These are phyloP conservation scores for Mediolabrus comicus DNA, from an alignment of 108 stramenopile genomes.

Conservation along the genomic window DNA sequence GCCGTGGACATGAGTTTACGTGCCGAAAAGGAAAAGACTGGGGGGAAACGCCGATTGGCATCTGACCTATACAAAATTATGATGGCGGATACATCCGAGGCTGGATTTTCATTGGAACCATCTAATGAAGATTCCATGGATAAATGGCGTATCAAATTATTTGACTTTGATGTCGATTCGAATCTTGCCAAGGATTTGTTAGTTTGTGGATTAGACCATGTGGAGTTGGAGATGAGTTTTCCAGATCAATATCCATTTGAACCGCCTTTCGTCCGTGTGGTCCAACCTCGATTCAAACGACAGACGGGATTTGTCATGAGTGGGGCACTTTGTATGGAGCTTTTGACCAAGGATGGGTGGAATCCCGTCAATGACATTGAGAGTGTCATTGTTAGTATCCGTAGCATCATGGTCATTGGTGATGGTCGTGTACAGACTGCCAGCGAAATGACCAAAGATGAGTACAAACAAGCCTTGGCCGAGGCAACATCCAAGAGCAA, in stretches of 20 bases:
- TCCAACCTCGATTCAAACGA: constrained; percentile 83
- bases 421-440: constrained; percentile 83
- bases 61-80: constrained; percentile 88
- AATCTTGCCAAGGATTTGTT: constrained; percentile 81
- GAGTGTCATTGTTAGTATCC: constrained; percentile 88
- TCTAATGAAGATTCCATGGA: constrained; percentile 81
- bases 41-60: constrained; percentile 79
- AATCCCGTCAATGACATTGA: constrained; percentile 94
- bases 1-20: constrained; percentile 83
- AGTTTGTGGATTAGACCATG: constrained; percentile 68
- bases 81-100: constrained; percentile 78
- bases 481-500: constrained; percentile 8
- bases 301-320: constrained; percentile 95
- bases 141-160: constrained; percentile 86
- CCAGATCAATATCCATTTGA: constrained; percentile 93
- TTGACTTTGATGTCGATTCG: constrained; percentile 81
- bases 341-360: constrained; percentile 92
- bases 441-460: constrained; percentile 43
- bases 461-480: constrained; percentile 34
- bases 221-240: constrained; percentile 90
- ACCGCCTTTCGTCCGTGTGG: constrained; percentile 89
- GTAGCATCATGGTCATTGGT: constrained; percentile 88
- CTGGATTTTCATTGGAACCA: constrained; percentile 82
- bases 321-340: constrained; percentile 92
- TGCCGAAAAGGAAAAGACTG: constrained; percentile 78